Percentiles rank a stretch among this genome's conserved stretches.
Conservation (phyloP, 805 yeast species). For the Candida broadrunensis region DNA sequence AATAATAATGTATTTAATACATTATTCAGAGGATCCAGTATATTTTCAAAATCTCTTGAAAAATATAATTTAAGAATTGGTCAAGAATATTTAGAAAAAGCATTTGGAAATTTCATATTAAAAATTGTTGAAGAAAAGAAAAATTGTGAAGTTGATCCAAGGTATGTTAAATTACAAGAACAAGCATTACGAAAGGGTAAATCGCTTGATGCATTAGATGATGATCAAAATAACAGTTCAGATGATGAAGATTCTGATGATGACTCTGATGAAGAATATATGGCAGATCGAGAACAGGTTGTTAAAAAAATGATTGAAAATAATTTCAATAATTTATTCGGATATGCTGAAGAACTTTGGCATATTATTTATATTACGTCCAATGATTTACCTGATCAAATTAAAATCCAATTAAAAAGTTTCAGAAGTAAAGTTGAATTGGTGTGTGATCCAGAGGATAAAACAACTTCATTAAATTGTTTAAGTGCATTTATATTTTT, state of each 20-base stretch:
- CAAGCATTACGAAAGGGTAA: conserved; percentile 22
- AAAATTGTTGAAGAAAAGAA: conserved; percentile 48
- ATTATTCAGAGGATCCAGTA: conserved; percentile 76
- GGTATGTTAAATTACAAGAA: conserved; percentile 42
- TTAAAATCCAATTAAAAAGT: conserved; percentile 60
- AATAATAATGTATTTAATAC: conserved; percentile 35
- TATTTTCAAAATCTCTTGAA: conserved; percentile 80
- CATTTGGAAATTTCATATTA: conserved; percentile 67
- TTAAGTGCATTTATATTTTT: conserved; percentile 81
- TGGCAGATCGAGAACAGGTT: conserved; percentile 28
- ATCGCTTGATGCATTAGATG: conserved; percentile 15
- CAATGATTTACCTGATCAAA: conserved; percentile 68
- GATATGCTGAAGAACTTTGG: conserved; percentile 65
- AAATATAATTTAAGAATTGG: conserved; percentile 74
- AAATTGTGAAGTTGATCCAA: conserved; percentile 82
- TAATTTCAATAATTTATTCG: conserved; percentile 48
- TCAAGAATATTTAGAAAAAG: conserved; percentile 68
- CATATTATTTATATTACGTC: conserved; percentile 57
- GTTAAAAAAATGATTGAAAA: conserved; percentile 36
- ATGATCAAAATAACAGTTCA: conserved; percentile 13
- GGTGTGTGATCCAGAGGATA: conserved; percentile 55
- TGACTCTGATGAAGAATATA: conserved; percentile 28
- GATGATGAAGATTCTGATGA: conserved; percentile 16
- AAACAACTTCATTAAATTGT: conserved; percentile 60
- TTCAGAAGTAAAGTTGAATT: conserved; percentile 65